Evolutionary conservation across 345 rosid genomes (phyloP).

Genomic region (Moricandia arvensis): DNA sequence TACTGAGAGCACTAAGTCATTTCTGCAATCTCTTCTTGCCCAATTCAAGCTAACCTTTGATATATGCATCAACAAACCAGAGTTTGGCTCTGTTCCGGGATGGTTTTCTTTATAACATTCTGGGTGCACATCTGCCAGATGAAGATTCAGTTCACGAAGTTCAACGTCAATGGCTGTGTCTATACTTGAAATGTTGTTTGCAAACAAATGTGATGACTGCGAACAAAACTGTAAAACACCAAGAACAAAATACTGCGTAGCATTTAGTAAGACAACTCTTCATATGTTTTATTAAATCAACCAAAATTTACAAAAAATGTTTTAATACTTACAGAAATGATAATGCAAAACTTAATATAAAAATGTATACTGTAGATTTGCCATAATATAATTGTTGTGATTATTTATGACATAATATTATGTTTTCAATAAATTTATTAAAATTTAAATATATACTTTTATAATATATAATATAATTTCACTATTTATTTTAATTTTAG

Average conservation of each 20-base stretch:
- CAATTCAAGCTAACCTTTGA: conserved; percentile 87
- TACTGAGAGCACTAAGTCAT: conserved; percentile 69
- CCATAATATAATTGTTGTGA: no score
- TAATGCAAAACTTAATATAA: no score
- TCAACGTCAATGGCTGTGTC: conserved; percentile 85
- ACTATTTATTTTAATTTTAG: no score
- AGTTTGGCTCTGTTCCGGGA: conserved; percentile 82
- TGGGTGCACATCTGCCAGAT: conserved; percentile 89
- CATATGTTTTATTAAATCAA: no score
- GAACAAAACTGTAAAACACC: conserved; percentile 68
- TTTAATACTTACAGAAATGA: no score
- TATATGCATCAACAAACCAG: conserved; percentile 80
- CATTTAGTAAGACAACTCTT: background rate
- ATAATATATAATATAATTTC: no score
- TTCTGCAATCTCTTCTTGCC: conserved; percentile 73
- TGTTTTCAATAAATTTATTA: no score
- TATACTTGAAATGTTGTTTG: conserved; percentile 74
- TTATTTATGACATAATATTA: no score
- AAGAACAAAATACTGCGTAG: conserved; percentile 4
- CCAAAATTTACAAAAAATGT: no score
- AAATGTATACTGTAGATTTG: no score
- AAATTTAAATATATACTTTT: no score
- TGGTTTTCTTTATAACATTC: conserved; percentile 79
- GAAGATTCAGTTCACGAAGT: conserved; percentile 91
- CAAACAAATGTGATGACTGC: conserved; percentile 91